phyloP scores from a whole-genome alignment of 2,329 filamentous ascomycete species.

The Penicillium sp. region DNA sequence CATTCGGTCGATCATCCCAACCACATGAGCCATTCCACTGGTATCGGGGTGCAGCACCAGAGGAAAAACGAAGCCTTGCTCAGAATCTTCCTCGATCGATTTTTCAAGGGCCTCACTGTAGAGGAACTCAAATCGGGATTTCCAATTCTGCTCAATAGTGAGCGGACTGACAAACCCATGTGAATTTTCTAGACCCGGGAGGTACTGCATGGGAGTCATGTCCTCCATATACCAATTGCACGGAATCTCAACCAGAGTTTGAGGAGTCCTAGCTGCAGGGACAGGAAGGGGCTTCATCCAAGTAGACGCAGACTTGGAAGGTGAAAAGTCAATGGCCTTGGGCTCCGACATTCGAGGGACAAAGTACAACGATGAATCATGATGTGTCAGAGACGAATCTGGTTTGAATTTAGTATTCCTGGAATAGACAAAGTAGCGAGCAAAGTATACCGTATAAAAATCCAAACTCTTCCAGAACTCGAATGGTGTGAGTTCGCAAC shows the following conservation, averaged over 20 bases:
- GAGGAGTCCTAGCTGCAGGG: slow-evolving; percentile 15
- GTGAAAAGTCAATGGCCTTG: slow-evolving; percentile 42
- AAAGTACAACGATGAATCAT: slow-evolving; percentile 43
- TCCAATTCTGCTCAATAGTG: slow-evolving; percentile 60
- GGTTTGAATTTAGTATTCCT: background rate
- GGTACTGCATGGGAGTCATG: slow-evolving; percentile 46
- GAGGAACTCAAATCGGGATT: slow-evolving; percentile 58
- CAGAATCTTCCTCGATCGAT: slow-evolving; percentile 37
- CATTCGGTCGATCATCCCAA: slow-evolving; percentile 56
- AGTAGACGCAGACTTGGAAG: slow-evolving; percentile 35
- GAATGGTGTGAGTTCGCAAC: slow-evolving; percentile 38
- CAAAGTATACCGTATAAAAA: slow-evolving; percentile 38
- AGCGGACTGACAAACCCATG: slow-evolving; percentile 58
- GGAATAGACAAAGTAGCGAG: background rate
- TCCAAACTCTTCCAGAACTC: slow-evolving; percentile 40
- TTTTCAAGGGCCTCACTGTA: slow-evolving; percentile 19
- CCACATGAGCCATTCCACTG: slow-evolving; percentile 59
- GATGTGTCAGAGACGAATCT: slow-evolving; percentile 43
- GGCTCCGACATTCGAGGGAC: slow-evolving; percentile 35
- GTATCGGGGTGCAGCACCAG: slow-evolving; percentile 58
- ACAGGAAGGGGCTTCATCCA: slow-evolving; percentile 44
- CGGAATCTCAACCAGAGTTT: slow-evolving; percentile 42
- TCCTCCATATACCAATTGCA: slow-evolving; percentile 48
- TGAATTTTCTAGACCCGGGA: slow-evolving; percentile 48
- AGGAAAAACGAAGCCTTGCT: slow-evolving; percentile 42